Evolutionary conservation across 306 rosid species (phyloP), one percentile per base, ranked within the genome.

Genomic region (Phaseolus lunatus): DNA sequence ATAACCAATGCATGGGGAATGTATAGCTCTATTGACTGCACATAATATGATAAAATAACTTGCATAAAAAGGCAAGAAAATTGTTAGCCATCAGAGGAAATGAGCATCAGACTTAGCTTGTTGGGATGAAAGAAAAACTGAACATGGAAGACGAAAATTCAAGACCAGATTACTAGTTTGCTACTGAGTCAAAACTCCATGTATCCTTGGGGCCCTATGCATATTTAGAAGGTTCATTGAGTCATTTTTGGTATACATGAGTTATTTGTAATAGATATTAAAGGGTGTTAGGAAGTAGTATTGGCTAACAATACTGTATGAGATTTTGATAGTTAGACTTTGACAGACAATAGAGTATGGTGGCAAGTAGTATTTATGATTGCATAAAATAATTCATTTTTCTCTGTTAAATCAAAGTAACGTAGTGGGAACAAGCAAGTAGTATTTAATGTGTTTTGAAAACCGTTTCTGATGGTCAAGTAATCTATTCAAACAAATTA

Each of bases 1-100:
- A 24, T 54, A 45, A 50, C 45, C 48, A 73, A 78, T 62, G 64
- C 62, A 37, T 69, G 63, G 64, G 16, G 52, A 26, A 64, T 70
- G 76, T 52, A 22, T 84, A 67, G 78, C 70, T 61, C 56, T 72
- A 31, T 67, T 67, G 52, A 44, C 20, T 18, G 66, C 77, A 35
- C 54, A 57, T 22, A 62, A 33, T 75, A 13, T 52, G 76, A 73
- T 73, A 29, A 16, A 44, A 29, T 43, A 52, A 29, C 45, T 49
- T n/a, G 58, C 72, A 33, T 47, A 6, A n/a, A 16, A 1, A 10
- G 31, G 74, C 70, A 52, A 68, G 47, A 27, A 66, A 58, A 24
- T 39, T 29, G 52, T 66, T 52, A 52, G 43, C 43, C 13, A 16
- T 15, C 23, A 7, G 23, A 59, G 39, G 37, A 29, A 57, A 44